Percentiles rank a stretch among this genome's conserved stretches.
Evolutionary conservation across 2,329 filamentous ascomycete species (phyloP).

Genomic region (Trichoderma sp.): DNA sequence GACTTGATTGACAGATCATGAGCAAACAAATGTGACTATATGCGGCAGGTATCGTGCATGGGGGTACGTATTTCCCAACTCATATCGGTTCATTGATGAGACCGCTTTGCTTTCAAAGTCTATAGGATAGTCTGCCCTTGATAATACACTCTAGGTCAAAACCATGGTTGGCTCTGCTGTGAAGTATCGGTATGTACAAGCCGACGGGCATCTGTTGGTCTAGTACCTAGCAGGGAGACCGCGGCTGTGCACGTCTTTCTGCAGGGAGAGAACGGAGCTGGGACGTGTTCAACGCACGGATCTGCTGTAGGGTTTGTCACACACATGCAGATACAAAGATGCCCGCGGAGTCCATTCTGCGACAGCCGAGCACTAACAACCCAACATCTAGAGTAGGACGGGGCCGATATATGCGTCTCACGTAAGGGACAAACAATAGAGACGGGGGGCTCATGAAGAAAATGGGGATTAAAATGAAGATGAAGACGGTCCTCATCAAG

Average conservation of each 20-base stretch:
- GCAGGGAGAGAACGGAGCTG: neutral
- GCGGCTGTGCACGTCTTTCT: neutral
- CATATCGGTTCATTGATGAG: neutral
- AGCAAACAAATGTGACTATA: neutral
- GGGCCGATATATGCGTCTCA: neutral
- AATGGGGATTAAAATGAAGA: neutral
- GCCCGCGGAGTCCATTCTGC: neutral
- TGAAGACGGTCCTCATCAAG: neutral
- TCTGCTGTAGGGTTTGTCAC: neutral
- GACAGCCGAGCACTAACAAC: neutral
- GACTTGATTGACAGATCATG: neutral
- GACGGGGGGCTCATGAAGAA: neutral
- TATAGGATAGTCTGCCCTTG: neutral
- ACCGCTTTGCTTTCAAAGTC: neutral
- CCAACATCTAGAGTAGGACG: neutral
- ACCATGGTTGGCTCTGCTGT: neutral
- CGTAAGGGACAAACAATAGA: neutral
- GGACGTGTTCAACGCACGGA: neutral
- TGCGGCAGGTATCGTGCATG: neutral
- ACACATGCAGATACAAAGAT: constrained; percentile 1
- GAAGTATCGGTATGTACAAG: neutral
- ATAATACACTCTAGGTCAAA: neutral
- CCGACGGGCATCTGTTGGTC: neutral
- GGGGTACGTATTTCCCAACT: neutral
- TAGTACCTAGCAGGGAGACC: neutral